Conservation (phyloP, 371 early-diverging fungal genomes). For the Rhizomucor miehei region DNA sequence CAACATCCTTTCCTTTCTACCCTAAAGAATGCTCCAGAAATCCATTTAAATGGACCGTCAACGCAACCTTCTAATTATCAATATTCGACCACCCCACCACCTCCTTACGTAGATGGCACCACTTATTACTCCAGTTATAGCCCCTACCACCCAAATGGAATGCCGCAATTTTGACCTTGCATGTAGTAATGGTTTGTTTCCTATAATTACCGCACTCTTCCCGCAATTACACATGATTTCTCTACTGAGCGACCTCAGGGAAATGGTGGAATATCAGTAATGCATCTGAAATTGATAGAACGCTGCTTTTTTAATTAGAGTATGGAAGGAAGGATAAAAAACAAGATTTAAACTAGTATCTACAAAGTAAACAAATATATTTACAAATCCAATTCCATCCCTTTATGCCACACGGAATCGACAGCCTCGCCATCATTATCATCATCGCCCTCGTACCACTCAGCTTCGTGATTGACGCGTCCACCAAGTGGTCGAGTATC, state of each 20-base stretch:
- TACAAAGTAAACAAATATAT: neutral
- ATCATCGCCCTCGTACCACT: conserved; percentile 46
- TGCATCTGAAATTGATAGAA: no score
- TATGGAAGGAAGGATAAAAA: neutral
- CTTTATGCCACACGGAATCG: conserved; percentile 29
- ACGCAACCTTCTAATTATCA: neutral
- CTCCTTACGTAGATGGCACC: no score
- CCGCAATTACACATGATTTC: no score
- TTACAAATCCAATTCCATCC: conserved; percentile 20
- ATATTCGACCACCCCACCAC: neutral
- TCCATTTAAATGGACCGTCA: no score
- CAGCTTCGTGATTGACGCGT: conserved; percentile 28
- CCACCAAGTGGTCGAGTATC: conserved; percentile 33
- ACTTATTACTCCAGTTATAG: no score
- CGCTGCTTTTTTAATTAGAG: conserved; percentile 1
- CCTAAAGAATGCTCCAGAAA: no score
- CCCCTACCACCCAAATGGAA: no score
- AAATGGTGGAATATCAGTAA: no score
- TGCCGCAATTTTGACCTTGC: no score
- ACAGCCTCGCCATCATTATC: conserved; percentile 44
- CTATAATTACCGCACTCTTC: no score
- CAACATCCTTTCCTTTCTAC: conserved; percentile 30
- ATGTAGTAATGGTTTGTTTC: no score
- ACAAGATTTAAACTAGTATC: neutral
- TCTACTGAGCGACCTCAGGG: no score